Evolutionary conservation across 805 yeast genomes (phyloP).

Genomic region (Ogataea ramenticola): DNA sequence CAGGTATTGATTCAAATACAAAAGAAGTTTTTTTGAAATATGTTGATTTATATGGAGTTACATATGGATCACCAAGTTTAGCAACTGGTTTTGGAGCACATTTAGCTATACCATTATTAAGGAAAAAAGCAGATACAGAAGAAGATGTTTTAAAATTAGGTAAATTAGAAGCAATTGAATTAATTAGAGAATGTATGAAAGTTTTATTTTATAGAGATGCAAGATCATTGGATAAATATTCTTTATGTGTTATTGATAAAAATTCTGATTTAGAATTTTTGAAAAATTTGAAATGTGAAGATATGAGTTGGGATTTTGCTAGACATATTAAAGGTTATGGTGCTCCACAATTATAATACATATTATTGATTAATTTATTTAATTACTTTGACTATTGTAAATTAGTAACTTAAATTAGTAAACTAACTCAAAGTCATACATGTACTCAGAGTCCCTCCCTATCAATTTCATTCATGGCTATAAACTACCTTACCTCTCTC

Average conservation of each 20-base stretch:
- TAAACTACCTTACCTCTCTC: too few species aligned
- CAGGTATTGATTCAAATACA: conserved; percentile 67
- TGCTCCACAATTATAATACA: conserved; percentile 24
- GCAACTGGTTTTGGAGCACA: conserved; percentile 98
- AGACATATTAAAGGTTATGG: conserved; percentile 87
- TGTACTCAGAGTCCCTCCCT: too few species aligned
- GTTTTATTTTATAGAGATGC: conserved; percentile 95
- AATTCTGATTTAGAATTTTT: conserved; percentile 42
- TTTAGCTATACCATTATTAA: conserved; percentile 84
- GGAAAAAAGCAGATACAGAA: conserved; percentile 77
- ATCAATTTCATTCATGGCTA: too few species aligned
- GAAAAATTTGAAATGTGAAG: conserved; percentile 57
- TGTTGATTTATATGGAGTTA: conserved; percentile 87
- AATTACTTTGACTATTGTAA: too few species aligned
- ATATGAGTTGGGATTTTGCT: conserved; percentile 89
- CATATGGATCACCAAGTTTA: conserved; percentile 78
- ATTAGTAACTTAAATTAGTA: too few species aligned
- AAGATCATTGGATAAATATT: conserved; percentile 80
- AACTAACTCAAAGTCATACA: too few species aligned
- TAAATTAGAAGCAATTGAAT: conserved; percentile 68
- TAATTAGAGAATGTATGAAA: conserved; percentile 84
- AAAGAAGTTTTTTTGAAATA: conserved; percentile 70
- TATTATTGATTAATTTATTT: too few species aligned
- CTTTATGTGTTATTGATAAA: conserved; percentile 68
- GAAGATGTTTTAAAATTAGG: conserved; percentile 62